Base-by-base conservation (phyloP, 2,329 filamentous ascomycete species). In the Coniella vitis region DNA sequence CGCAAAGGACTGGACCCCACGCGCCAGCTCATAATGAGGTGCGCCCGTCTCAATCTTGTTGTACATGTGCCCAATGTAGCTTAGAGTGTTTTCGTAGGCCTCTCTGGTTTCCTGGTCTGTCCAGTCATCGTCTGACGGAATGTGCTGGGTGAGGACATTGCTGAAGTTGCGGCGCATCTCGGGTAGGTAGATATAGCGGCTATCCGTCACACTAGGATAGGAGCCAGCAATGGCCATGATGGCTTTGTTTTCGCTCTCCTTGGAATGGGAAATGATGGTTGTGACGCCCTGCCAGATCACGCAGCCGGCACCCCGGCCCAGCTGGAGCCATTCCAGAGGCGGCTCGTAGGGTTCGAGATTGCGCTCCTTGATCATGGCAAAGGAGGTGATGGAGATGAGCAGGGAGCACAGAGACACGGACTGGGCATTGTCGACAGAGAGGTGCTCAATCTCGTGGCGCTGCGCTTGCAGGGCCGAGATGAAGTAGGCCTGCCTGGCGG, bases 201-300 rank as follows among this genome's bases (percentile, higher is more conserved):
- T 59, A n/a, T 49, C 48, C n/a, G 55, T 56, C 19, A 61, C 57
- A 7, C 48, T 45, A 1, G 60, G 60, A 41, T 71, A 73, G 12
- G 63, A 64, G 10, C 70, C 56, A 25, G 74, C 71, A 12, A 72
- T 59, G 36, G 65, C 47, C 13, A 73, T 62, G 42, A 73, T 72
- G 1, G 60, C 56, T 0, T 75, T 59, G 3, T 72, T 69, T 43
- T 70, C 70, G 0, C 72, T 37, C 0, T 73, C 72, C 4, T 66
- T 62, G 1, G 72, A 71, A 1, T 74, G 58, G 1, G 62, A 60
- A 4, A 51, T 7, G 21, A 60, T 55, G 14, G 56, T 54, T 4
- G 53, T 44, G 41, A 60, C 44, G 51, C 58, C 60, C 38, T 54
- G 51, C 56, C 59, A 59, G 37, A 62, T 55, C 14, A 62, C 55